Evolutionary conservation across 495 filamentous ascomycete genomes (phyloP), one percentile per base, ranked within the genome.

Genomic region (Rostrohypoxylon terebratum): DNA sequence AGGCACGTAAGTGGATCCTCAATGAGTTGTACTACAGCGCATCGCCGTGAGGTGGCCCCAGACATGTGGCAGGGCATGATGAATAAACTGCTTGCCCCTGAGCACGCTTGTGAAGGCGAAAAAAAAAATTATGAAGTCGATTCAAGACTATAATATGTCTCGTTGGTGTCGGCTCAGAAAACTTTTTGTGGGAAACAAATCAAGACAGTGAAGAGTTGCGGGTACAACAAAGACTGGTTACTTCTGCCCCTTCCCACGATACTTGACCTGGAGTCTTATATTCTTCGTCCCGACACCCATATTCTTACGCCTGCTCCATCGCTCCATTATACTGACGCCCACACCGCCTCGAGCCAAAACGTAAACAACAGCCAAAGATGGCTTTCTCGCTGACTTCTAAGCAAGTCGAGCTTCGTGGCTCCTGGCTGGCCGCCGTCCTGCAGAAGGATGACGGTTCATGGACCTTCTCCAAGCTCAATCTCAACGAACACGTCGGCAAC

Each of bases 401-500:
- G 45, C 59, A 72, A 33, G 42, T 59, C 63, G 63, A 66, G 63
- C 69, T 72, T 45, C 69, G 69, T 44, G 64, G 64, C 50, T 63
- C 63, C 6, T 68, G 63, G 63, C 64, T 72, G 16, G 63, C 57
- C 3, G 69, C 69, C 59, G 13, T 44, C 44, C 36, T 68, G 42
- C 69, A 62, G 42, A 63, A 68, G 44, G 50, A 59, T 59, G 69
- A 71, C 47, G 40, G 20, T 23, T 68, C 69, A 13, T 72, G 69
- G 69, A 48, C 50, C 44, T 63, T 59, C 48, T 47, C 63, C 7
- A 63, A 44, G 33, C 48, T 72, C 58, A 50, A 72, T 53, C 69
- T 72, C 53, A 72, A 68, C 69, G 63, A 72, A n/a, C 54, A 72
- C 28, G 40, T 72, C 45, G 69, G 69, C 33, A 72, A 72, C 64